Evolutionary conservation across 75 land plant genomes (phyloP).

Genomic region (Pinus tabuliformis): DNA sequence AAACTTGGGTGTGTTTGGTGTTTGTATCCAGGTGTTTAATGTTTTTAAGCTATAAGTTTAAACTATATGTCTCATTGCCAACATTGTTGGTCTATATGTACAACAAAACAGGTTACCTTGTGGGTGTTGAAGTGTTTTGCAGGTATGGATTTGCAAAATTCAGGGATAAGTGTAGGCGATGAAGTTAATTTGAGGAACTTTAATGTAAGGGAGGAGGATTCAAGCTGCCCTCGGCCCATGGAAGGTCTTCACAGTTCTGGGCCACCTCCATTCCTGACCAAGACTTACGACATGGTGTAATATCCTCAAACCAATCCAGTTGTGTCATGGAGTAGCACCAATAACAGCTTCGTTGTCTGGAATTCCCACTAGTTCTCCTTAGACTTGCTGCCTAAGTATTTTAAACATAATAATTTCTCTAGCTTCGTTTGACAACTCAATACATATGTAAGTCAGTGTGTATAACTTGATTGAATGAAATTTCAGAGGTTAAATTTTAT

Average conservation of each 20-base stretch:
- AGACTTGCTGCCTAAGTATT: constrained; percentile 37
- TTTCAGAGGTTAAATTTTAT: no score
- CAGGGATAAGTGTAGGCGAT: neutral
- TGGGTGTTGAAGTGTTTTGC: neutral
- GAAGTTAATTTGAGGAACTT: neutral
- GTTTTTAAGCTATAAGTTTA: no score
- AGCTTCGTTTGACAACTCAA: constrained; percentile 33
- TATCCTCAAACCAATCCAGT: constrained; percentile 45
- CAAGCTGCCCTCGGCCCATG: constrained; percentile 38
- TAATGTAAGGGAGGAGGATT: constrained; percentile 13
- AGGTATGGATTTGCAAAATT: neutral
- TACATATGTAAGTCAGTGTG: constrained; percentile 34
- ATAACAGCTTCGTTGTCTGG: constrained; percentile 70
- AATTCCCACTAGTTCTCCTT: constrained; percentile 43
- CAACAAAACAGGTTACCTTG: no score
- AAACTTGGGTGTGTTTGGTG: no score
- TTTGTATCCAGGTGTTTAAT: no score
- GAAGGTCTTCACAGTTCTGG: constrained; percentile 41
- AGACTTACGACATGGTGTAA: constrained; percentile 69
- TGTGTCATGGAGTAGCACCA: constrained; percentile 53
- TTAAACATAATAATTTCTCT: constrained; percentile 33
- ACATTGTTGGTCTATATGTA: no score
- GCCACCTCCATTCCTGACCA: constrained; percentile 65
- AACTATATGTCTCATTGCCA: no score
- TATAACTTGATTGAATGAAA: no score